A percentile compares a stretch with the other conserved stretches of the same genome.
Conservation (phyloP, 2,329 filamentous ascomycete species). For the Xylariales sp. region DNA sequence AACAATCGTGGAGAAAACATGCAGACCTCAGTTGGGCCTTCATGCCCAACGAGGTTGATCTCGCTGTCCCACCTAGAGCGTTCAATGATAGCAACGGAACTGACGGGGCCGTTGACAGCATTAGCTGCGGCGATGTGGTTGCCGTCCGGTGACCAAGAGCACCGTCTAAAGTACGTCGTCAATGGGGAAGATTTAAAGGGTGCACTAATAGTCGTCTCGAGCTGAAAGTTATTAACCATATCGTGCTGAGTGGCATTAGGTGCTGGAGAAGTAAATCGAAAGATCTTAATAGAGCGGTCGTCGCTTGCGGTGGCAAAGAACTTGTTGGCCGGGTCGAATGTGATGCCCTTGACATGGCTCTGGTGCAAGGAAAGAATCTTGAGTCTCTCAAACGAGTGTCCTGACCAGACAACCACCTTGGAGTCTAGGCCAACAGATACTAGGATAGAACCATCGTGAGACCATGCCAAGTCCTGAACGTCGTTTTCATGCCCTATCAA, state of each 20-base stretch:
- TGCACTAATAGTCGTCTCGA: constrained; percentile 88
- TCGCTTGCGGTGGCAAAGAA: constrained; percentile 99
- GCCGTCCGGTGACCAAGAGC: constrained; percentile 97
- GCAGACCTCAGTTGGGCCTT: constrained; percentile 96
- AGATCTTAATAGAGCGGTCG: constrained; percentile 96
- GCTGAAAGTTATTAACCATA: constrained; percentile 94
- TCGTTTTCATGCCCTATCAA: constrained; percentile 98
- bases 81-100: constrained; percentile 95
- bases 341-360: constrained; percentile 98
- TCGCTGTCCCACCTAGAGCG: constrained; percentile 94
- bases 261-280: constrained; percentile 89
- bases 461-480: constrained; percentile 98
- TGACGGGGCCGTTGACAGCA: constrained; percentile 96
- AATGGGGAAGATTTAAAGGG: constrained; percentile 93
- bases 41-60: constrained; percentile 96
- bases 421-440: constrained; percentile 97
- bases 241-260: constrained; percentile 95
- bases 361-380: constrained; percentile 94
- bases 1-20: constrained; percentile 96
- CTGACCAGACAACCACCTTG: constrained; percentile 98
- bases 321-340: constrained; percentile 98
- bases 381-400: constrained; percentile 96
- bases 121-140: constrained; percentile 97
- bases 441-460: constrained; percentile 91
- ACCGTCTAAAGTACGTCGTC: constrained; percentile 95